Evolutionary conservation across 345 rosid species (phyloP).

Genomic region (Brassica cretica): DNA sequence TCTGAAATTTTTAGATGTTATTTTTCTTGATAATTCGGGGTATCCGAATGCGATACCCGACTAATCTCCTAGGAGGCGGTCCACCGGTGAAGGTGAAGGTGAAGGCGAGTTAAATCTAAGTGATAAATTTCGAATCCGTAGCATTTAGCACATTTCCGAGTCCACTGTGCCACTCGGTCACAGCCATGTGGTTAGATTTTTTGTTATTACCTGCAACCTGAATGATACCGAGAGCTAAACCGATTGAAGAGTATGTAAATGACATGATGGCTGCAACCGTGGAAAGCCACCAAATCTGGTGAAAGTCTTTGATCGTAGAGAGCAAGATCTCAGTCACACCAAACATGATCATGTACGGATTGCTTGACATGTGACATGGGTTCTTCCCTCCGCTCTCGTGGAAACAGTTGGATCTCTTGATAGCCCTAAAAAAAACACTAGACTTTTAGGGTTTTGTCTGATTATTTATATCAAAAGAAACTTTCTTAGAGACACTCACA

Average conservation of each 20-base stretch:
- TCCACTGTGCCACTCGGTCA: too few relatives aligned
- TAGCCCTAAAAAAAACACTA: conserved; percentile 53
- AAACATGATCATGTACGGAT: conserved; percentile 77
- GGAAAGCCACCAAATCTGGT: conserved; percentile 91
- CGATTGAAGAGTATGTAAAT: conserved; percentile 80
- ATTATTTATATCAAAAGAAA: not conserved
- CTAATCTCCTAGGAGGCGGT: too few relatives aligned
- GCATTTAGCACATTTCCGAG: too few relatives aligned
- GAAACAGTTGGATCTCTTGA: conserved; percentile 75
- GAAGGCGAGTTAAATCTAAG: too few relatives aligned
- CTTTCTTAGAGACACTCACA: conserved; percentile 41
- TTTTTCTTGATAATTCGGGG: too few relatives aligned
- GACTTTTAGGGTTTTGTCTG: not conserved
- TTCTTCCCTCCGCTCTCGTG: conserved; percentile 59
- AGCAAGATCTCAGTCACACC: conserved; percentile 63
- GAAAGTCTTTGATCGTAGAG: conserved; percentile 81
- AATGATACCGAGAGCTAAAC: conserved; percentile 78
- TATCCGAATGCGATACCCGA: too few relatives aligned
- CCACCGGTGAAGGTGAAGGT: too few relatives aligned
- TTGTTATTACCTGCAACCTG: conserved; percentile 53
- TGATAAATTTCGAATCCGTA: too few relatives aligned
- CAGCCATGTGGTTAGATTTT: not conserved
- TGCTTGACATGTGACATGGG: conserved; percentile 67
- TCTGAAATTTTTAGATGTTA: not conserved
- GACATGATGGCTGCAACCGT: conserved; percentile 89